Evolutionary conservation across 1,284 basidiomycete species (phyloP).

Genomic region (Amylostereum chailletii): DNA sequence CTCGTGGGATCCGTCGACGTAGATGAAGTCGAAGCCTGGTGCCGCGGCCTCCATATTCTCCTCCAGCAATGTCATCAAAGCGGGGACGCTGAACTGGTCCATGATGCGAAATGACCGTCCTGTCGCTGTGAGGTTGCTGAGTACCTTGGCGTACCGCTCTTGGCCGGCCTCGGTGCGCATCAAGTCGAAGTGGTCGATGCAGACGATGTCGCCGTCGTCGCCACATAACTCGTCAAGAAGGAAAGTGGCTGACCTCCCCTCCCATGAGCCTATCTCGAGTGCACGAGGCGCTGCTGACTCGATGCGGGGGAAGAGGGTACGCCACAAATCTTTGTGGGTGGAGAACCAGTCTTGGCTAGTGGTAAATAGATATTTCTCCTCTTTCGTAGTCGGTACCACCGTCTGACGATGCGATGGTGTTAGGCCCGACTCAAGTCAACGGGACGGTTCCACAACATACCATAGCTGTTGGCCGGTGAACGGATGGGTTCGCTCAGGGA

Average conservation of each 20-base stretch:
- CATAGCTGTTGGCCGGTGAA: no score
- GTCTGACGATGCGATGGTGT: background rate
- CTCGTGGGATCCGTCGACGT: conserved; percentile 51
- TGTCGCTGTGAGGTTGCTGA: conserved; percentile 38
- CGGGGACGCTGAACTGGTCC: conserved; percentile 45
- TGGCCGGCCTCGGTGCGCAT: conserved; percentile 38
- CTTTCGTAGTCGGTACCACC: background rate
- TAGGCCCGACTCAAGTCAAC: background rate
- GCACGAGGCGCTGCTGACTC: conserved; percentile 29
- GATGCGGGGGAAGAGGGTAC: conserved; percentile 28
- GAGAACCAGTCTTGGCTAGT: conserved; percentile 51
- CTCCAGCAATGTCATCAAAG: conserved; percentile 34
- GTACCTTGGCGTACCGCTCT: conserved; percentile 34
- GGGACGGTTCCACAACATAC: background rate
- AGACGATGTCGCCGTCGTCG: conserved; percentile 35
- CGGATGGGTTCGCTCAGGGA: no score
- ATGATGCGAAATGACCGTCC: conserved; percentile 36
- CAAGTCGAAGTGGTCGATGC: conserved; percentile 53
- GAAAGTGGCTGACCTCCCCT: conserved; percentile 52
- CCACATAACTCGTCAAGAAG: conserved; percentile 38
- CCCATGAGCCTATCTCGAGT: conserved; percentile 57
- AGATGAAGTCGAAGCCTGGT: conserved; percentile 50
- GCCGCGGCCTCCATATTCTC: conserved; percentile 31
- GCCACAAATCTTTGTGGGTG: conserved; percentile 34
- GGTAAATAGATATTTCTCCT: conserved; percentile 29